Evolutionary conservation across 257 asterid genomes (phyloP), one percentile per base, ranked within the genome.

Genomic region (Rauvolfia tetraphylla): DNA sequence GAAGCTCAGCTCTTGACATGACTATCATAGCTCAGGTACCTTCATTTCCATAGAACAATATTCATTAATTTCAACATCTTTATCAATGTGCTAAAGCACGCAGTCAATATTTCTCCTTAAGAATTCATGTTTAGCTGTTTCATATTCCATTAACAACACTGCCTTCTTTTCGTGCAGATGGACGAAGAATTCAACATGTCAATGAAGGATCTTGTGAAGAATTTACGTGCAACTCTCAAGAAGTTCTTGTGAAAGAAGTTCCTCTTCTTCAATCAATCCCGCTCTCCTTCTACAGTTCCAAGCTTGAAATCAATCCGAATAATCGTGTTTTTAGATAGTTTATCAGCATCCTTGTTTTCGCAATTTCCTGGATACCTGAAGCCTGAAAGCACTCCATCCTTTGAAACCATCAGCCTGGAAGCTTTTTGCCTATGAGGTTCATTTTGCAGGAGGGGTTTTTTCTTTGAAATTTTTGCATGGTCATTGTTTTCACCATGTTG

Each of bases 1-100:
- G 89, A 71, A 79, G 69, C 51, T 83, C 80, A 1, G 66, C 84
- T 41, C 77, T 84, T 17, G 86, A 86, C 72, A 81, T 88, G 38
- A 84, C 88, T 38, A 79, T 88, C 25, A 69, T 84, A 17, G 91
- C 91, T 7, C 85, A 84, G 89, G 91, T 85, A 81, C 46, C 25
- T 15, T 44, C 36, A 7, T 18, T 10, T 76, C 29, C 22, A 7
- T 44, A 14, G 10, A 4, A 2, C n/a, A n/a, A n/a, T n/a, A 44
- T 44, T 44, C 14, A 44, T 44, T 10, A 9, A 44, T 44, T 1
- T 44, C 14, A 9, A 44, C 42, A 41, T 0, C 10, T 44, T 7
- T 22, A 9, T 57, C 29, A 2, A 22, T 57, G 9, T 3, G 23
- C 4, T 6, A 22, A 22, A 62, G 11, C 20, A 29, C 11, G 29